phyloP scores from a whole-genome alignment of 345 rosid genomes.

The Theobroma cacao region DNA sequence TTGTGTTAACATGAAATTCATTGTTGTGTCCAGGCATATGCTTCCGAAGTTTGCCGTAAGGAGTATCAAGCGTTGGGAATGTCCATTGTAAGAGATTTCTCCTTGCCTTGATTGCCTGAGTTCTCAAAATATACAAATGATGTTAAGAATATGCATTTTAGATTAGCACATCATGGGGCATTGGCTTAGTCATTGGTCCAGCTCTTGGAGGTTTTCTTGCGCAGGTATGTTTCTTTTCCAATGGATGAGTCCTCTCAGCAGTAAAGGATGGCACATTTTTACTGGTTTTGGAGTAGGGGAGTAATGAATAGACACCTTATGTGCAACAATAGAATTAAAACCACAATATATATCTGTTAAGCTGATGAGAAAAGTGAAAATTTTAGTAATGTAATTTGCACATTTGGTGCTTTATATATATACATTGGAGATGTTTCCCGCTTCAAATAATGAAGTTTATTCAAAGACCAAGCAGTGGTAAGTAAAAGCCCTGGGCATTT shows the following conservation, averaged over 20 bases:
- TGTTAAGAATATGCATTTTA: conserved; percentile 15
- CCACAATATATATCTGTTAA: too few species aligned
- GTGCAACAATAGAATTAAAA: too few species aligned
- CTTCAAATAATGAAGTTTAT: background rate
- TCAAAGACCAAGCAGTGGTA: background rate
- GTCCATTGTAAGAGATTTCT: conserved; percentile 54
- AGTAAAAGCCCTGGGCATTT: background rate
- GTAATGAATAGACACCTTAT: background rate
- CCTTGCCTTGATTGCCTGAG: background rate
- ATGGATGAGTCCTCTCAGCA: background rate
- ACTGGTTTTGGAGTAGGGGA: background rate
- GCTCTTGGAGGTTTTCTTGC: conserved; percentile 89
- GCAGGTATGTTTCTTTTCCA: conserved; percentile 48
- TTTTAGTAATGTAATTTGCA: too few species aligned
- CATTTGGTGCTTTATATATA: background rate
- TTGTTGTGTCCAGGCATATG: conserved; percentile 60
- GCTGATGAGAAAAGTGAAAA: background rate
- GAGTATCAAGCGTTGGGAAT: conserved; percentile 79
- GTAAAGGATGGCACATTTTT: background rate
- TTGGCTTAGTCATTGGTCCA: conserved; percentile 89
- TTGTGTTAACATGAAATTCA: background rate
- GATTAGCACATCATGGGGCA: conserved; percentile 93
- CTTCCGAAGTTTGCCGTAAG: conserved; percentile 58
- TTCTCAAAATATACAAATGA: background rate
- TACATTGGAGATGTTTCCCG: background rate